phyloP scores from a whole-genome alignment of 2,329 filamentous ascomycete genomes.

The Plectosphaerella plurivora region DNA sequence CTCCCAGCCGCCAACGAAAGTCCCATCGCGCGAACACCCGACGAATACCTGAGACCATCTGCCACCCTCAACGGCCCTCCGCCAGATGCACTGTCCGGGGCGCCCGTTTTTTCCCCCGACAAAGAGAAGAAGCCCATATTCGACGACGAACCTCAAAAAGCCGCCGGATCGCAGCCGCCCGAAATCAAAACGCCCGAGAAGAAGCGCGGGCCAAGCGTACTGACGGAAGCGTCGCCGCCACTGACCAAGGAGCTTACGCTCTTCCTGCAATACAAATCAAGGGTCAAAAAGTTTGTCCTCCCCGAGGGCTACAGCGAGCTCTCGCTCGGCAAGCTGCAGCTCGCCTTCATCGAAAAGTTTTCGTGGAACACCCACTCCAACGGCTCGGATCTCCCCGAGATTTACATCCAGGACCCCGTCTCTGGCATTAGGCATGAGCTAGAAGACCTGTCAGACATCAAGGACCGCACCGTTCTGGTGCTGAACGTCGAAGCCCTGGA shows the following conservation, averaged over 20 bases:
- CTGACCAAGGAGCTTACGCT: conserved; percentile 79
- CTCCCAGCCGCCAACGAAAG: conserved; percentile 28
- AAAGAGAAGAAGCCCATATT: conserved; percentile 18
- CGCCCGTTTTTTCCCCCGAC: conserved; percentile 21
- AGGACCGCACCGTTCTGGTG: conserved; percentile 91
- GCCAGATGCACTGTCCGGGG: conserved; percentile 39
- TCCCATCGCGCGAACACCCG: conserved; percentile 54
- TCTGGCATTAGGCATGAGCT: conserved; percentile 96
- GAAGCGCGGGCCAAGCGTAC: conserved; percentile 45
- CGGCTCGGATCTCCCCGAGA: conserved; percentile 87
- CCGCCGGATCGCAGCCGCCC: conserved; percentile 6
- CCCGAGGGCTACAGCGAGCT: conserved; percentile 79
- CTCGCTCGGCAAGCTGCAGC: conserved; percentile 80
- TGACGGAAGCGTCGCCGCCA: conserved; percentile 52
- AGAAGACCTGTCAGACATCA: conserved; percentile 88
- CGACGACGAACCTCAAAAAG: conserved; percentile 12
- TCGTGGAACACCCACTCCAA: conserved; percentile 98
- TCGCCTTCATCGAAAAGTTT: conserved; percentile 98
- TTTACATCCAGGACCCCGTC: conserved; percentile 94
- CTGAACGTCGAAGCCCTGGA: conserved; percentile 90
- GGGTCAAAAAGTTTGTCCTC: conserved; percentile 93
- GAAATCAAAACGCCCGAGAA: conserved; percentile 36
- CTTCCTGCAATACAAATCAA: conserved; percentile 93
- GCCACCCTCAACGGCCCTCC: conserved; percentile 58
- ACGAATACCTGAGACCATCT: conserved; percentile 52